These are phyloP conservation scores for Diplocarpon rosae DNA, from an alignment of 2,329 filamentous ascomycete species.

Conservation along the genomic window DNA sequence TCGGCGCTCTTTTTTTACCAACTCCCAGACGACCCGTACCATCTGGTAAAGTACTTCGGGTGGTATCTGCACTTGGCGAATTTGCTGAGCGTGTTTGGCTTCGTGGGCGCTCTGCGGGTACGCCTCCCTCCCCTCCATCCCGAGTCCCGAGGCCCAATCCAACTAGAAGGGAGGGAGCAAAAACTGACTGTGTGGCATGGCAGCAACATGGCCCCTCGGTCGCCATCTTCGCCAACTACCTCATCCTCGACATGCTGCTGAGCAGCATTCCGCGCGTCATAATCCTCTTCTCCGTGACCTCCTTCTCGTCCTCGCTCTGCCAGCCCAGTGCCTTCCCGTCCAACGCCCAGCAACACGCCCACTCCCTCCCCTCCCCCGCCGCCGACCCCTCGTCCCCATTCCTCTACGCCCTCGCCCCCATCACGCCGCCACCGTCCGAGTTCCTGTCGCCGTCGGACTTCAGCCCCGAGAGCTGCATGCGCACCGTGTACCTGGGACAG, in stretches of 20 bases:
- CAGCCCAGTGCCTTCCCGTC: conserved; percentile 2
- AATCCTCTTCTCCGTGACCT: conserved; percentile 19
- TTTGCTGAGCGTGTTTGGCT: conserved; percentile 30
- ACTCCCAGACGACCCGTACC: conserved; percentile 26
- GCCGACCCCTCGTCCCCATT: conserved; percentile 2
- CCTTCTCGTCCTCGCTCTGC: conserved; percentile 14
- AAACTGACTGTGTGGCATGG: neutral
- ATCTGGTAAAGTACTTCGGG: conserved; percentile 26
- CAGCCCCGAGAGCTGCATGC: conserved; percentile 2
- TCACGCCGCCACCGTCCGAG: neutral
- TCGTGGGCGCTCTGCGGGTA: conserved; percentile 35
- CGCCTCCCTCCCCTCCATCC: conserved; percentile 9
- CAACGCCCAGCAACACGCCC: neutral
- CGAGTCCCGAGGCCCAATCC: neutral
- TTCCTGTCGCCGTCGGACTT: neutral
- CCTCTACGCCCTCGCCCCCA: neutral
- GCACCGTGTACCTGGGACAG: conserved; percentile 10
- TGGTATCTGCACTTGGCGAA: conserved; percentile 32
- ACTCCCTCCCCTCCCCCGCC: conserved; percentile 7
- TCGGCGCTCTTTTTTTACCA: conserved; percentile 24
- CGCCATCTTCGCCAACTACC: conserved; percentile 25
- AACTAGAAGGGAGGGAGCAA: neutral
- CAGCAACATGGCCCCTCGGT: conserved; percentile 24
- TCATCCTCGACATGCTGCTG: conserved; percentile 25
- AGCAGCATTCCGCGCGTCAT: conserved; percentile 23